Evolutionary conservation across 139 green algal species (phyloP), one percentile per base, ranked within the genome.

Genomic region (Picochlorum sp.): DNA sequence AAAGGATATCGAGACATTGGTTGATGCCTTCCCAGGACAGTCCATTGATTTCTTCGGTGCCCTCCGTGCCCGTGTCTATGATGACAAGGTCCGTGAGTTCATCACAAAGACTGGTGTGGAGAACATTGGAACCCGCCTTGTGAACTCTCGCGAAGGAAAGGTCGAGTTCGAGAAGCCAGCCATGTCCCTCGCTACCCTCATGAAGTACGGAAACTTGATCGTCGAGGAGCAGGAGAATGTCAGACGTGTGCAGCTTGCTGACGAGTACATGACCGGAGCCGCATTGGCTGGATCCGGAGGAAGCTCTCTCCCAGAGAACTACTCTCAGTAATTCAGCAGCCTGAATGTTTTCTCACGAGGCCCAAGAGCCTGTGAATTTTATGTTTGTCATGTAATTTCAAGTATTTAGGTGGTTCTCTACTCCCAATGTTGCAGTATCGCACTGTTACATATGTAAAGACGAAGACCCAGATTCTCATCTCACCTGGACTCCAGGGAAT

Each of bases 31-130:
- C 94, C 92, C 94, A 24, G 89, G 89, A 61, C 94, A 99, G 88
- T 98, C 94, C 24, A 98, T 99, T 67, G 94, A 99, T 61, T 99
- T 99, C 86, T 99, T 98, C 77, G 94, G 94, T 24, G 92, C 92
- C 14, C 84, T 98, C 50, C 82, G 90, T 34, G 82, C 91, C 13
- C 87, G 90, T 38, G 83, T 96, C n/a, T 98, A 97, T 62, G 91
- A 97, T 65, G 86, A 95, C 78, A 85, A 87, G 75, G 84, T 94
- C 7, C 77, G 87, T 56, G 78, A 89, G 15, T 98, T 89, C 58
- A 83, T 98, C 52, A 41, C 32, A 6, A 56, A 82, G 56, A 75
- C 88, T 3, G 93, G 92, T 64, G 49, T 95, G 18, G 88, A 97
- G 73, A 88, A 91, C 78, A 79, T 98, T 18, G 84, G 85, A 76